Base-by-base conservation (phyloP, 257 asterid genomes). In the Coffea canephora region DNA sequence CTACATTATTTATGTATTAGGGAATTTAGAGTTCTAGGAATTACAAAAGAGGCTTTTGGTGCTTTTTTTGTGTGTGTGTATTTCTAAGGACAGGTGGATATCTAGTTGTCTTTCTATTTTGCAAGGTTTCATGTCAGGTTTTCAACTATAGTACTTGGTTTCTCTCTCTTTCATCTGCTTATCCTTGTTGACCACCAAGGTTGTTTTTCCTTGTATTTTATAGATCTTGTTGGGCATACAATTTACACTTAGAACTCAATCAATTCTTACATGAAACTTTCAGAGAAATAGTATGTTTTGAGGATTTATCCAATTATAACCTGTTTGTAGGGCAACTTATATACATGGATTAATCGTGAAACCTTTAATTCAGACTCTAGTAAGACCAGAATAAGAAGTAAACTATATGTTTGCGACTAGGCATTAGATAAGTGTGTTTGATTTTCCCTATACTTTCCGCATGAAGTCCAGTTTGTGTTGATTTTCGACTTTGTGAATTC, bases 341-440 rank as follows among this genome's bases (percentile, higher is more conserved):
- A 41, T 27, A 9, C 36, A 21, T 57, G 66, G 13, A 25, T 73
- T 82, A 31, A 77, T 75, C 67, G 67, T 12, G n/a, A 78, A 70
- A 39, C 31, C 81, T 54, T 71, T 45, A 67, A 14, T 77, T 83
- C 71, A 90, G 93, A 78, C 73, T 62, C 50, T 83, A 11, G 74
- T 81, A 12, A 77, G 36, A 66, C 23, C 59, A 48, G 81, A 77
- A 49, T 73, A 66, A 23, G 80, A 73, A 68, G 71, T 41, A 81
- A 82, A 71, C 3, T 66, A 52, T 34, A 43, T 77, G 39, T 52
- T 45, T 59, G 88, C 77, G 79, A 70, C 72, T 34, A 61, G 55
- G 67, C 83, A 59, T 62, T 50, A 2, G 81, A 83, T 14, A 86
- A 81, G 78, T 94, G 97, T 91, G 81, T 19, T 73, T 25, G 5